A percentile compares a stretch with the other conserved stretches of the same genome.
These are phyloP conservation scores for Botrytis sinoallii DNA, from an alignment of 2,329 filamentous ascomycete species.

Conservation along the genomic window DNA sequence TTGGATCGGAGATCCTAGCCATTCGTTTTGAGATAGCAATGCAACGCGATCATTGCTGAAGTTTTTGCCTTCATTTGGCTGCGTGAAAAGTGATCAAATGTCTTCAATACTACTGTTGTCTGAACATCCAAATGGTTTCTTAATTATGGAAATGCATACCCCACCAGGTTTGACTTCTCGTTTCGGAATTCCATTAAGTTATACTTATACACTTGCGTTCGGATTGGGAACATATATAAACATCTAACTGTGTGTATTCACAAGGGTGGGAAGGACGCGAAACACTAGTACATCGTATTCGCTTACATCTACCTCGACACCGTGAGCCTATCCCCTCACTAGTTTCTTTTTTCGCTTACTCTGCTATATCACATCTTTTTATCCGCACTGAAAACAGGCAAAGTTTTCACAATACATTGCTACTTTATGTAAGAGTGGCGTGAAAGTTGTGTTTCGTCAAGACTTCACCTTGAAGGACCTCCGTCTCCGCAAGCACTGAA, in stretches of 20 bases:
- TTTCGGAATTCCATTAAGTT: too few species aligned
- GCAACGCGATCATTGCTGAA: not conserved
- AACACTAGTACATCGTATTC: not conserved
- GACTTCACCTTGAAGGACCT: not conserved
- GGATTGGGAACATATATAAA: not conserved
- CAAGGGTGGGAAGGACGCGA: not conserved
- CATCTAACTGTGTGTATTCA: not conserved
- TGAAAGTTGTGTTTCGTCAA: not conserved
- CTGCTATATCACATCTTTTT: not conserved
- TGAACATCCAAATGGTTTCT: not conserved
- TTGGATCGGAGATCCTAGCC: not conserved
- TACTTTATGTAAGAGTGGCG: too few species aligned
- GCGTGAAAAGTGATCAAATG: not conserved
- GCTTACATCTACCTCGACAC: not conserved
- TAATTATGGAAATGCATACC: not conserved
- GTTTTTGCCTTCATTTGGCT: not conserved
- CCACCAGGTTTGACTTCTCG: not conserved
- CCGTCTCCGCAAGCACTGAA: not conserved
- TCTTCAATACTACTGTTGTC: not conserved
- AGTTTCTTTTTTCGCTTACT: not conserved
- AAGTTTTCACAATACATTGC: not conserved
- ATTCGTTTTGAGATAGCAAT: not conserved
- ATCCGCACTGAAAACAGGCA: not conserved
- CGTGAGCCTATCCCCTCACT: not conserved
- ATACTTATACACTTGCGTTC: too few species aligned